Evolutionary conservation across 1,139 yeast species (phyloP).

Genomic region (Pichia sp.): DNA sequence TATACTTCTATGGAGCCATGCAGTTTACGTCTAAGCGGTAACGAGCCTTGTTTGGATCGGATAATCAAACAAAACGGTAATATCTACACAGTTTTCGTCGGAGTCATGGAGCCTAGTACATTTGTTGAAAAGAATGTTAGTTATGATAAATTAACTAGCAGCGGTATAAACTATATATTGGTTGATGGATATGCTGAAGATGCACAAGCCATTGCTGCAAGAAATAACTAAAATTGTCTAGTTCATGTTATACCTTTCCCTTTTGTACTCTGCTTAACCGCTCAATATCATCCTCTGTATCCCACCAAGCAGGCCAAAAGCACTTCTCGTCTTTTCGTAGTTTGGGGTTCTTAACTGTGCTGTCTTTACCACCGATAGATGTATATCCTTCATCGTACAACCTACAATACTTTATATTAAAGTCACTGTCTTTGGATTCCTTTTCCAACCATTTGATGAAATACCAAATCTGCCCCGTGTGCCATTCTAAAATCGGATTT

Average conservation of each 20-base stretch:
- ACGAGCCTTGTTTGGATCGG: slow-evolving; percentile 79
- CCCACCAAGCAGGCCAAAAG: slow-evolving; percentile 59
- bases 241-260: slow-evolving; percentile 9
- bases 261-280: slow-evolving; percentile 36
- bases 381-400: slow-evolving; percentile 77
- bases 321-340: slow-evolving; percentile 27
- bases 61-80: slow-evolving; percentile 34
- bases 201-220: slow-evolving; percentile 63
- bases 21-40: slow-evolving; percentile 81
- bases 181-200: slow-evolving; percentile 80
- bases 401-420: slow-evolving; percentile 47
- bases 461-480: slow-evolving; percentile 71
- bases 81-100: slow-evolving; percentile 47
- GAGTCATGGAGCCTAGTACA: slow-evolving; percentile 84
- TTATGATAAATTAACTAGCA: slow-evolving; percentile 38
- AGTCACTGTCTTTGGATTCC: slow-evolving; percentile 28
- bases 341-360: slow-evolving; percentile 60
- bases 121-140: slow-evolving; percentile 79
- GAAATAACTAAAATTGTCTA: slow-evolving; percentile 43
- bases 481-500: slow-evolving; percentile 82
- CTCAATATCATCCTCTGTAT: slow-evolving; percentile 52
- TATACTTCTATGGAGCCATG: slow-evolving; percentile 99
- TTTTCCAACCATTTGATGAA: slow-evolving; percentile 32
- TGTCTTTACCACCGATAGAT: slow-evolving; percentile 65
- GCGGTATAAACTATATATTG: slow-evolving; percentile 65